Base-by-base conservation (phyloP, 2,329 filamentous ascomycete species). In the Lachnum nothofagi region DNA sequence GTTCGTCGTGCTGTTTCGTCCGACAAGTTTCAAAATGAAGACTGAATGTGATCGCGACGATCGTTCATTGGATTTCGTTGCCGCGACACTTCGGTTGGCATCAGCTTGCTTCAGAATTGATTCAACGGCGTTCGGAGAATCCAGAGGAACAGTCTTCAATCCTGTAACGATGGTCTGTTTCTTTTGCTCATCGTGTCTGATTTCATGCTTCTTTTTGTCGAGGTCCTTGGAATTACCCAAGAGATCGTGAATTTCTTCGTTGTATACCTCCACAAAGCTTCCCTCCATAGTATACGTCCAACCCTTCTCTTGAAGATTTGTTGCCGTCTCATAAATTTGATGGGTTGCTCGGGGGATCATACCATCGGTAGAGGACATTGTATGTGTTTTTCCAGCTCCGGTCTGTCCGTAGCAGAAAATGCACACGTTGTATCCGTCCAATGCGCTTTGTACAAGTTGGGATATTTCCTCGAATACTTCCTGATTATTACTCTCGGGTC, bases 391-490 rank as follows among this genome's bases (percentile, higher is more conserved):
- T 52, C 93, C 93, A 16, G 91, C 93, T 3, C 93, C 93, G 0
- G 93, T 98, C 68, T 98, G 93, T 37, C 93, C 93, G 64, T 98
- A 98, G 65, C 91, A 96, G 71, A 98, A 95, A 55, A 98, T 97
- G 69, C 91, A 97, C 44, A 98, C 93, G 60, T 97, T 98, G 73
- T 95, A 98, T 1, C 93, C 93, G 63, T 98, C 93, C 33, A 98
- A 76, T 0, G 94, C 93, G 59, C 88, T 95, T 69, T 98, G 93
- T 1, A 98, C 91, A 27, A 98, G 79, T 65, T 98, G 93, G 48
- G 89, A 94, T 64, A 97, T 97, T 65, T 98, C 93, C 47, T 88
- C 88, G 65, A 98, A 98, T 1, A 98, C 84, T 57, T 95, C 86
- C 16, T 81, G 76, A 64, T 98, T 98, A 58, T 85, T 79, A 1